phyloP scores from a whole-genome alignment of 1,284 basidiomycete genomes.

The Stygiomarasmius scandens region DNA sequence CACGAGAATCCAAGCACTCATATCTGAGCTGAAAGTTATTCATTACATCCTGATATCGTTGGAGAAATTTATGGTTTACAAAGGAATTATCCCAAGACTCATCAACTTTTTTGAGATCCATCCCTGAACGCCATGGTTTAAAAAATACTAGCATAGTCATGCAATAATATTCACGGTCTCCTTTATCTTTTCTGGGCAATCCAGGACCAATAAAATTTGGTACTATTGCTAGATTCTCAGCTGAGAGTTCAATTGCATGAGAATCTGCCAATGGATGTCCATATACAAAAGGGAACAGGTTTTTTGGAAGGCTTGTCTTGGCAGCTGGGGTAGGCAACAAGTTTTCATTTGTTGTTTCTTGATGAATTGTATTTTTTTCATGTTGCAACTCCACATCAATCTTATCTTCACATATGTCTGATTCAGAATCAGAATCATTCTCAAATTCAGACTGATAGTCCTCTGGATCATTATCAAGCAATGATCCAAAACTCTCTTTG shows the following conservation, averaged over 20 bases:
- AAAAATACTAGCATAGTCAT: no score
- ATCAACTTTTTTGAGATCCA: conserved; percentile 14
- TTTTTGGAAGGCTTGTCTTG: conserved; percentile 14
- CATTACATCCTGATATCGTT: conserved; percentile 10
- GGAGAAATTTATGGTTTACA: conserved; percentile 6
- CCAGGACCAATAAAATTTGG: background rate
- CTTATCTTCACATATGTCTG: background rate
- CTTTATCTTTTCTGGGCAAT: conserved; percentile 4
- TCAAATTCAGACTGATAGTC: background rate
- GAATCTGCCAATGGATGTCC: no score
- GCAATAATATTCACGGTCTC: no score
- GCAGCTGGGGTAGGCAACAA: conserved; percentile 10
- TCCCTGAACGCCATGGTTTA: no score
- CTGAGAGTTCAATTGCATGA: background rate
- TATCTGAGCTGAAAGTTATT: conserved; percentile 20
- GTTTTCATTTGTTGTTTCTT: background rate
- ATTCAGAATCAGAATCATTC: background rate
- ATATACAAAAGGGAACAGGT: no score
- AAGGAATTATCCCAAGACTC: conserved; percentile 18
- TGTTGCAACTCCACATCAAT: no score
- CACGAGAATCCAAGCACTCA: conserved; percentile 22
- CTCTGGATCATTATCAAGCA: conserved; percentile 27
- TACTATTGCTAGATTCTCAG: background rate
- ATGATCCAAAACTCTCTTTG: conserved; percentile 29
- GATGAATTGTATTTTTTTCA: background rate